phyloP scores from a whole-genome alignment of 257 asterid species.

The Cruciata laevipes region DNA sequence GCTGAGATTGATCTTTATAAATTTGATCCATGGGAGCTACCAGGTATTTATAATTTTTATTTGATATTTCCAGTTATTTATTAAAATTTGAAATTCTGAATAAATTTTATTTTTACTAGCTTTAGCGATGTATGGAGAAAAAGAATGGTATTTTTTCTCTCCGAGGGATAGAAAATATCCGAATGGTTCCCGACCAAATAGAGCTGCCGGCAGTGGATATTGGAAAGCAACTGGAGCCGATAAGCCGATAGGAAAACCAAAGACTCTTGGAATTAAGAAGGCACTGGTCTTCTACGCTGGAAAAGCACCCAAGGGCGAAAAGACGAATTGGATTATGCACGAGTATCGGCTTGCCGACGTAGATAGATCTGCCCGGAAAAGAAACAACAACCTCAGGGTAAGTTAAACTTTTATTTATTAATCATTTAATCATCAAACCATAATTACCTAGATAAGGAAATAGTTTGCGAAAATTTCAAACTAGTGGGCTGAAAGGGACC shows the following conservation, averaged over 20 bases:
- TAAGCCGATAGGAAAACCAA: constrained; percentile 70
- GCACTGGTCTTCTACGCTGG: constrained; percentile 87
- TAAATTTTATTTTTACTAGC: constrained; percentile 21
- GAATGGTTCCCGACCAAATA: constrained; percentile 84
- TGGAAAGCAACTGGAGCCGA: constrained; percentile 98
- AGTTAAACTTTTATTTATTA: constrained; percentile 4
- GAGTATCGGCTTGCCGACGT: constrained; percentile 86
- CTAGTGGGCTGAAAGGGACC: constrained; percentile 6
- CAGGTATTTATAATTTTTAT: constrained; percentile 34
- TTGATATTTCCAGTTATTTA: too few relatives aligned
- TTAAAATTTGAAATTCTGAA: too few relatives aligned
- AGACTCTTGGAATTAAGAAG: constrained; percentile 66
- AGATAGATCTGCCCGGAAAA: constrained; percentile 74
- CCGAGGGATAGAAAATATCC: constrained; percentile 91
- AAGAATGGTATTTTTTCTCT: constrained; percentile 90
- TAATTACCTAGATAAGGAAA: not conserved
- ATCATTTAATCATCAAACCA: not conserved
- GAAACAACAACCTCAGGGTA: constrained; percentile 61
- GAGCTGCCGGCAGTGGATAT: constrained; percentile 84
- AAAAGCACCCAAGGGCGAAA: constrained; percentile 76
- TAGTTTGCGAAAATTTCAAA: not conserved
- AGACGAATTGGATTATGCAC: constrained; percentile 91
- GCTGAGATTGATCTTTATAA: constrained; percentile 85
- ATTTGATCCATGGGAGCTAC: constrained; percentile 76
- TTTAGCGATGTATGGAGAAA: constrained; percentile 74